These are phyloP conservation scores for Tetrahymena malaccensis DNA, from an alignment of 73 alveolate genomes.

Conservation along the genomic window DNA sequence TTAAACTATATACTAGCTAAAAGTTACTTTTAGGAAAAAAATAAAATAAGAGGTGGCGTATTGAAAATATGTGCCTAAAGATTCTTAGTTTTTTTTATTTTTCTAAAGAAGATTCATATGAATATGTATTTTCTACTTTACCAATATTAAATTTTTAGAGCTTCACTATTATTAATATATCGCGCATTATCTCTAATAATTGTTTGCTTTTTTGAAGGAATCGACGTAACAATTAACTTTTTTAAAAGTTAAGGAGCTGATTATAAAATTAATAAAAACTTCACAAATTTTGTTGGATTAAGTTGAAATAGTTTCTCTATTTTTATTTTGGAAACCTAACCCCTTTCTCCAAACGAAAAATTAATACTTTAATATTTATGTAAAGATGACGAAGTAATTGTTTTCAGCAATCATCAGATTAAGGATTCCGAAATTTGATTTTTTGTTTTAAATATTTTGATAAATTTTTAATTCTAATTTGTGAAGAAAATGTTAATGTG, in stretches of 20 bases:
- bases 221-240: neutral
- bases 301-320: neutral
- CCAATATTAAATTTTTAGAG: neutral
- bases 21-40: too few species aligned
- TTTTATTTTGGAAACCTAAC: neutral
- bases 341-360: neutral
- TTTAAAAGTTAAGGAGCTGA: neutral
- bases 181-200: neutral
- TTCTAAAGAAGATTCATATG: neutral
- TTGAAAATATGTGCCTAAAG: neutral
- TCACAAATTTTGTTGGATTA: neutral
- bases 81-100: neutral
- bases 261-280: neutral
- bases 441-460: too few species aligned
- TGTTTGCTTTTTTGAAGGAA: neutral
- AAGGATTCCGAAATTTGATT: neutral
- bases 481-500: neutral
- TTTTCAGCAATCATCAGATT: neutral
- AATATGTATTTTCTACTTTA: neutral
- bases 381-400: neutral
- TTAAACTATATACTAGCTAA: neutral
- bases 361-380: too few species aligned
- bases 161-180: neutral
- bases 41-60: neutral
- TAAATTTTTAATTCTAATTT: neutral